phyloP scores from a whole-genome alignment of 73 alveolate genomes.

The Paramecium tetraurelia region DNA sequence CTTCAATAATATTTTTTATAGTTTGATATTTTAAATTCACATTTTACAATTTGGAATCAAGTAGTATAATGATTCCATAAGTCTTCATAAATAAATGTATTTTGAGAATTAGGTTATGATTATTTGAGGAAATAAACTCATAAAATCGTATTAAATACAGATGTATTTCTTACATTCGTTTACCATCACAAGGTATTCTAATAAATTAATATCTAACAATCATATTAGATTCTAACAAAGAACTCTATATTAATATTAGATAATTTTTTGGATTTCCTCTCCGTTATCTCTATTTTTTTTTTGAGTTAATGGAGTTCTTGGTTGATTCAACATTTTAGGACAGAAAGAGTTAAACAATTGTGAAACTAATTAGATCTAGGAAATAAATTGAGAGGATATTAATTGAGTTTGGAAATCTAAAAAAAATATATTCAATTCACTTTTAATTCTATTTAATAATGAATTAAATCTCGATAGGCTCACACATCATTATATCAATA shows the following conservation, averaged over 20 bases:
- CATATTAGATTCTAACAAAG: not conserved
- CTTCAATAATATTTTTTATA: too few relatives aligned
- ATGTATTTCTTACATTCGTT: not conserved
- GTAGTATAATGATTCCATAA: not conserved
- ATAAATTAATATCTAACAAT: not conserved
- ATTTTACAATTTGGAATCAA: too few relatives aligned
- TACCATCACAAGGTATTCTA: not conserved
- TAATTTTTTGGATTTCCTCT: not conserved
- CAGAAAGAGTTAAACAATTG: too few relatives aligned
- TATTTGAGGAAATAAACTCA: not conserved
- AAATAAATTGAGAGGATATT: not conserved
- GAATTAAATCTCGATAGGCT: too few relatives aligned
- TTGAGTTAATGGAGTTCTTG: not conserved
- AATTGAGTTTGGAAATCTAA: conserved; percentile 3
- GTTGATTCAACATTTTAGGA: not conserved
- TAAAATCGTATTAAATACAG: not conserved
- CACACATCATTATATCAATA: too few relatives aligned
- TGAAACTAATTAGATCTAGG: not conserved
- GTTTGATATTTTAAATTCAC: too few relatives aligned
- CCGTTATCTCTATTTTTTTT: not conserved
- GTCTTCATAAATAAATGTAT: not conserved
- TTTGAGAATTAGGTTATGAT: not conserved
- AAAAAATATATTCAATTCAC: too few relatives aligned
- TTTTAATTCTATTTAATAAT: too few relatives aligned
- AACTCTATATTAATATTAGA: not conserved